Evolutionary conservation across 371 early-diverging fungal genomes (phyloP).

Genomic region (Rhizomucor pusillus): DNA sequence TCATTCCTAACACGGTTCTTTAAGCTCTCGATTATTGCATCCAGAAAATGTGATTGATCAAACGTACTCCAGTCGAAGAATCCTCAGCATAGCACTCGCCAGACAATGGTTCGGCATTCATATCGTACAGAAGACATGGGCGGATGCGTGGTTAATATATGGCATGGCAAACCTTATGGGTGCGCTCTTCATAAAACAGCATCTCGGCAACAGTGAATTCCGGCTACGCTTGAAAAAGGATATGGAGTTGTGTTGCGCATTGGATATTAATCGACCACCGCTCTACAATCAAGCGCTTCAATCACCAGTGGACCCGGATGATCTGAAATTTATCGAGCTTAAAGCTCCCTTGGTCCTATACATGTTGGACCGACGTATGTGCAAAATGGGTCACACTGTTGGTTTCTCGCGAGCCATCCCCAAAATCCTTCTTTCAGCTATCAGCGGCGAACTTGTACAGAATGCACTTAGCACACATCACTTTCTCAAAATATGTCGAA

Average conservation of each 20-base stretch:
- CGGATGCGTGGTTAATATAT: slow-evolving; percentile 86
- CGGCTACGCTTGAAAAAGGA: slow-evolving; percentile 84
- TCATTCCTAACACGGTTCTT: neutral
- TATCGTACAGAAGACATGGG: slow-evolving; percentile 76
- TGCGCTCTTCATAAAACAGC: slow-evolving; percentile 70
- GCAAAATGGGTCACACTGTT: slow-evolving; percentile 74
- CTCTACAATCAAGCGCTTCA: slow-evolving; percentile 67
- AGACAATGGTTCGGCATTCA: slow-evolving; percentile 94
- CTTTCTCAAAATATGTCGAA: slow-evolving; percentile 79
- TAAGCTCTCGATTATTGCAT: slow-evolving; percentile 70
- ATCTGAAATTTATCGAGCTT: slow-evolving; percentile 75
- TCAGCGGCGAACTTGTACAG: slow-evolving; percentile 78
- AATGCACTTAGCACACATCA: slow-evolving; percentile 81
- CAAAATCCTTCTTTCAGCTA: slow-evolving; percentile 74
- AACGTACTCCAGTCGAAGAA: slow-evolving; percentile 74
- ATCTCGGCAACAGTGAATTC: slow-evolving; percentile 89
- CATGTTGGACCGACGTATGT: slow-evolving; percentile 90
- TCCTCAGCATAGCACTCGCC: slow-evolving; percentile 73
- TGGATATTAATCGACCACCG: slow-evolving; percentile 88
- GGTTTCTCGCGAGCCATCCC: slow-evolving; percentile 81
- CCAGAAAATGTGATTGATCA: slow-evolving; percentile 81
- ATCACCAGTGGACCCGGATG: slow-evolving; percentile 66
- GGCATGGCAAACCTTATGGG: slow-evolving; percentile 81
- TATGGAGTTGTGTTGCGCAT: slow-evolving; percentile 74
- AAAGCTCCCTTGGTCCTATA: slow-evolving; percentile 89